Conservation (phyloP, 1,284 basidiomycete species). For the Coniophora puteana region DNA sequence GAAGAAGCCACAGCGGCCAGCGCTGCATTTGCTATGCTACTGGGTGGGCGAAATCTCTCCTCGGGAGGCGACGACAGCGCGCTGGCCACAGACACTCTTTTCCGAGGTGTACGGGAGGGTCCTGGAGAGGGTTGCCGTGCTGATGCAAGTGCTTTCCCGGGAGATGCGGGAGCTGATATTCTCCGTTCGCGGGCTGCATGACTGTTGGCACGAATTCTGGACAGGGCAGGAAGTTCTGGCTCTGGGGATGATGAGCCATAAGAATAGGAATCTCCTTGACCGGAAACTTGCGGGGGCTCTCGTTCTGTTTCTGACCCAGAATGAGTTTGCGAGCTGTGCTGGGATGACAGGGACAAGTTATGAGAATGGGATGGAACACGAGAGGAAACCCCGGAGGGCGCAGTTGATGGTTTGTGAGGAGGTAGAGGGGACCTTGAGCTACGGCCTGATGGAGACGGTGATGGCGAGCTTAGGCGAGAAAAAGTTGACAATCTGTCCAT, state of each 20-base stretch:
- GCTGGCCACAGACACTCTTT: constrained; percentile 36
- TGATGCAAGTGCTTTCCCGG: constrained; percentile 45
- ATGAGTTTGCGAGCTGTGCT: constrained; percentile 31
- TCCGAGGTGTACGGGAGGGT: constrained; percentile 39
- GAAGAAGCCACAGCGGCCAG: constrained; percentile 58
- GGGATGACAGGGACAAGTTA: too few relatives aligned
- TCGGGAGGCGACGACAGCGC: constrained; percentile 20
- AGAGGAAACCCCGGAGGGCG: constrained; percentile 28
- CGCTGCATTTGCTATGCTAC: constrained; percentile 47
- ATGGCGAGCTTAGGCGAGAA: constrained; percentile 44
- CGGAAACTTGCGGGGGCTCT: constrained; percentile 38
- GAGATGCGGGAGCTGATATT: constrained; percentile 53
- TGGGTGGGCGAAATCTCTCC: constrained; percentile 22
- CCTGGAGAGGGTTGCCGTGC: constrained; percentile 33
- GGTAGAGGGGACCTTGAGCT: constrained; percentile 31
- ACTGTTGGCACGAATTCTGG: constrained; percentile 15
- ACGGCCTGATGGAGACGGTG: constrained; percentile 33
- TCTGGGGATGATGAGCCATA: constrained; percentile 38
- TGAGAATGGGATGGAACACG: constrained; percentile 25
- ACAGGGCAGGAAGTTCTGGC: constrained; percentile 27
- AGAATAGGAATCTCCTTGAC: constrained; percentile 26
- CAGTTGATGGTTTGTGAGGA: constrained; percentile 28
- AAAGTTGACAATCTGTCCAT: constrained; percentile 62
- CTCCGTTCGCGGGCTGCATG: constrained; percentile 46
- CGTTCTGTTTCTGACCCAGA: constrained; percentile 79